phyloP scores from a whole-genome alignment of 169 alveolate species.

The Plasmodium cynomolgi region DNA sequence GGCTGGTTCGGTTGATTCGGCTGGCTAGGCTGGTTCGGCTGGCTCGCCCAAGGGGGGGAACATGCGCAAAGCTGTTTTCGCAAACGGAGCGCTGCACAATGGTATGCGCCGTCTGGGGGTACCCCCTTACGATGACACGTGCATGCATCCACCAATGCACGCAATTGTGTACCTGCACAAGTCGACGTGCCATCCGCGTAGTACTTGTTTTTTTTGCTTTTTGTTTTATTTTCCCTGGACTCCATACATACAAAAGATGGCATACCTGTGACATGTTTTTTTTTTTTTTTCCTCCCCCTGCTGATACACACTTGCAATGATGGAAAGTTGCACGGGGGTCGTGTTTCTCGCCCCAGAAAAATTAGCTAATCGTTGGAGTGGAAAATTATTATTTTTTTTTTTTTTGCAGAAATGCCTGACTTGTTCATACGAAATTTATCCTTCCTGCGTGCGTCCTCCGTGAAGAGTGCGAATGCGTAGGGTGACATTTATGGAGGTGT shows the following conservation, averaged over 20 bases:
- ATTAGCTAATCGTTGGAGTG: not conserved
- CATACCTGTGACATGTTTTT: not conserved
- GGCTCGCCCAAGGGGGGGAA: not conserved
- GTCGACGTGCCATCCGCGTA: not conserved
- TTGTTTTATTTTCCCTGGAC: not conserved
- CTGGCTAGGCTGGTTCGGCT: no score
- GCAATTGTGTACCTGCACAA: not conserved
- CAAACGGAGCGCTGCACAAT: not conserved
- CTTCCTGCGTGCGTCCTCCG: not conserved
- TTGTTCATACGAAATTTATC: not conserved
- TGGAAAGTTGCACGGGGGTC: not conserved
- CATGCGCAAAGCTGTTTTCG: not conserved
- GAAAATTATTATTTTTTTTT: not conserved
- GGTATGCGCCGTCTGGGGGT: not conserved
- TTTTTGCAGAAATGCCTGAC: not conserved
- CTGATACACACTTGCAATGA: not conserved
- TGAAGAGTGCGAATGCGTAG: not conserved
- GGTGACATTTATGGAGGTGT: not conserved
- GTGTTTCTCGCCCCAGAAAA: not conserved
- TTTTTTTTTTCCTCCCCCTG: not conserved
- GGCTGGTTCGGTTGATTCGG: no score
- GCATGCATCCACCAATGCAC: not conserved
- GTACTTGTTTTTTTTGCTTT: not conserved
- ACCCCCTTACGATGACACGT: not conserved
- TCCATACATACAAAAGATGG: not conserved